These are phyloP conservation scores for Trichophyton verrucosum DNA, from an alignment of 2,329 filamentous ascomycete genomes.

Conservation along the genomic window DNA sequence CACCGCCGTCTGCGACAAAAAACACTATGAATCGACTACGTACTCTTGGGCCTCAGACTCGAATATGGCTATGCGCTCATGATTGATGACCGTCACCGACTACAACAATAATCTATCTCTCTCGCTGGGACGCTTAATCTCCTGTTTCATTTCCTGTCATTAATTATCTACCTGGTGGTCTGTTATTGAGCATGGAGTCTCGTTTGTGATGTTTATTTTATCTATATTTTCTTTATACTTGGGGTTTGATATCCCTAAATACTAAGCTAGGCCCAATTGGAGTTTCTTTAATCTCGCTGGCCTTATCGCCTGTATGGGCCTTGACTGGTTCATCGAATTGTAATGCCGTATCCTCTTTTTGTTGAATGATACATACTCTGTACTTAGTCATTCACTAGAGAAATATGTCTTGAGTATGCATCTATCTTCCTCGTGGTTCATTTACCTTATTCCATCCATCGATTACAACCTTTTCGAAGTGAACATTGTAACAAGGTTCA, in stretches of 20 bases:
- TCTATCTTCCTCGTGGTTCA: neutral
- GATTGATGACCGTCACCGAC: neutral
- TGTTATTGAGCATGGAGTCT: slow-evolving; percentile 2
- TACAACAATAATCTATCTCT: neutral
- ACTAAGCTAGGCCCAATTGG: neutral
- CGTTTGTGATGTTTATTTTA: neutral
- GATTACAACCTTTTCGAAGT: neutral
- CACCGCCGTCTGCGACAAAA: neutral
- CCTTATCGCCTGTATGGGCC: neutral
- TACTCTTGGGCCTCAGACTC: neutral
- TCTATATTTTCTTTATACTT: neutral
- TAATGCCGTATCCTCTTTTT: neutral
- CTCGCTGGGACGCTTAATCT: neutral
- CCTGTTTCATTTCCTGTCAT: neutral
- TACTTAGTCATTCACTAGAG: neutral
- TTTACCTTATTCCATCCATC: neutral
- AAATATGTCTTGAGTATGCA: neutral
- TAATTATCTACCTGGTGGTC: neutral
- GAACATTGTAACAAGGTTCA: neutral
- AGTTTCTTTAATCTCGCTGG: neutral
- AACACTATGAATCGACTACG: neutral
- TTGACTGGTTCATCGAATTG: neutral
- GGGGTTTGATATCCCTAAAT: neutral
- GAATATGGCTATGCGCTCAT: neutral
- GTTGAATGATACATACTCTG: neutral